Conservation (phyloP, 768 basidiomycete species). For the Cystobasidium onofrii region DNA sequence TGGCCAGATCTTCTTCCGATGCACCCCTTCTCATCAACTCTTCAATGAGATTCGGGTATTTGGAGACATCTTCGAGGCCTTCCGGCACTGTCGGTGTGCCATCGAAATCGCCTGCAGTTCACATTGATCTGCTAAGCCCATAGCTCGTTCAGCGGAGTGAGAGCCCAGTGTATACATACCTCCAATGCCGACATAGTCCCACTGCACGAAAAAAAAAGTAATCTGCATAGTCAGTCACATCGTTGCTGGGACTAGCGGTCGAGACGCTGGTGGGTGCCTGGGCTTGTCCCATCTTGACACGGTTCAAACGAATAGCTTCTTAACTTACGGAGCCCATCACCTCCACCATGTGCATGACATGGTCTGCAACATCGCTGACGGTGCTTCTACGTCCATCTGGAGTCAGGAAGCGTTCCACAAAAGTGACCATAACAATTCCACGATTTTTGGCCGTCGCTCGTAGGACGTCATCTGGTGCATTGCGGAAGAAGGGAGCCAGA, state of each 20-base stretch:
- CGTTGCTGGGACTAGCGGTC: too few relatives aligned
- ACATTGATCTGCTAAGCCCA: constrained; percentile 68
- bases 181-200: constrained; percentile 1
- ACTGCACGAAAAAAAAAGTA: background rate
- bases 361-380: background rate
- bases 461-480: constrained; percentile 84
- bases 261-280: too few relatives aligned
- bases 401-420: background rate
- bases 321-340: background rate
- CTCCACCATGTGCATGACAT: constrained; percentile 6
- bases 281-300: too few relatives aligned
- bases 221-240: too few relatives aligned
- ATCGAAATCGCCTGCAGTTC: constrained; percentile 55
- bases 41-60: constrained; percentile 62
- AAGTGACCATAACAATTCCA: background rate
- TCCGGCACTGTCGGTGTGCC: constrained; percentile 60
- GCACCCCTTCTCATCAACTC: background rate
- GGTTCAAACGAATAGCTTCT: too few relatives aligned
- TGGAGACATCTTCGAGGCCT: constrained; percentile 84
- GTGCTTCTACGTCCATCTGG: background rate
- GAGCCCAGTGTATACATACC: too few relatives aligned
- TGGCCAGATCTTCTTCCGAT: background rate
- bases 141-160: too few relatives aligned
- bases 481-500: constrained; percentile 49
- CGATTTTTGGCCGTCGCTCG: constrained; percentile 52